Evolutionary conservation across 768 basidiomycete genomes (phyloP), one percentile per base, ranked within the genome.

Genomic region (Stropharia rugosoannulata): DNA sequence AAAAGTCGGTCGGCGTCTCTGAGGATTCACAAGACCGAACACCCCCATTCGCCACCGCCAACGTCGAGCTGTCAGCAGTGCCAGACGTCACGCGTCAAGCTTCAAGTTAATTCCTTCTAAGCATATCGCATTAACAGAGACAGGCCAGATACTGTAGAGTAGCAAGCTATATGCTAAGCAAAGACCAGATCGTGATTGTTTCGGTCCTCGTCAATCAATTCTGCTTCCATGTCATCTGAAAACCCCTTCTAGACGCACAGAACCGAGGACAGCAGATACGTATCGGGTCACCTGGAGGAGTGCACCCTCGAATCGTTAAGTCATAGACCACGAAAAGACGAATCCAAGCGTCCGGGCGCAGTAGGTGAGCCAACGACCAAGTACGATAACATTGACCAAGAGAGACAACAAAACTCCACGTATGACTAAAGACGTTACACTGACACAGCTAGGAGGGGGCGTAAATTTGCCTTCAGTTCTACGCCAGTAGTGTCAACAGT

Each of bases 161-260:
- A 4, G 29, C 42, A 43, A 43, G 42, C 45, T 27, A 46, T 27
- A 46, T 15, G 22, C 45, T 46, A 46, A 29, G 19, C 22, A 46
- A 46, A n/a, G 29, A 15, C 66, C 59, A 62, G 65, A 69, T 69
- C 68, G 42, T 51, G 59, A 44, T 36, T 64, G 64, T 60, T 66
- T 66, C 58, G 60, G 54, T 32, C 49, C 62, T 68, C 64, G 67
- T 67, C 67, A 67, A 66, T 65, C 62, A 66, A 51, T 42, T 43
- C 38, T 59, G 53, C 68, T 69, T 69, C 68, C 51, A 12, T 69
- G 68, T 65, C 68, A 67, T 32, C 22, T 44, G n/a, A 47, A 51
- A 54, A 54, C 16, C 43, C 42, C 37, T 42, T 42, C 51, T 50
- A 42, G 44, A 40, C 38, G 18, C 49, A 49, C 22, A 43, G 44